Conservation (phyloP, 352 stramenopile genomes). For the Globisporangium nunn region DNA sequence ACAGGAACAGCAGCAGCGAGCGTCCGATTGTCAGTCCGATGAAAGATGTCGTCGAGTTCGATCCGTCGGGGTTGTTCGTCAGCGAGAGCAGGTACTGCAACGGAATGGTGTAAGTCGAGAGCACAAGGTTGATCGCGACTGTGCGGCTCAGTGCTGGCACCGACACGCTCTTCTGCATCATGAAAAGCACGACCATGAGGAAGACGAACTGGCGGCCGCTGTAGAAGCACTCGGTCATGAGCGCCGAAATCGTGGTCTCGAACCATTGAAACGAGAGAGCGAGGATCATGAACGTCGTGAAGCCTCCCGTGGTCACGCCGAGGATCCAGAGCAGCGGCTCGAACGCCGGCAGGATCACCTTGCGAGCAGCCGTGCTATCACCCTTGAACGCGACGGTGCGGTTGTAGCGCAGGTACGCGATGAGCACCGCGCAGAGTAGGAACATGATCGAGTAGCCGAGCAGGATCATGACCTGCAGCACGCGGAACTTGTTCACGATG, state of each 20-base stretch:
- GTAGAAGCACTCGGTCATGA: slow-evolving; percentile 41
- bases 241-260: slow-evolving; percentile 4
- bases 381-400: slow-evolving; percentile 40
- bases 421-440: slow-evolving; percentile 30
- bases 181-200: slow-evolving; percentile 62
- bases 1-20: slow-evolving; percentile 35
- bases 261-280: slow-evolving; percentile 18
- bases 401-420: slow-evolving; percentile 49
- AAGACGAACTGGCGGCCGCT: slow-evolving; percentile 37
- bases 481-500: background rate
- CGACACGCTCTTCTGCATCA: slow-evolving; percentile 42
- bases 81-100: slow-evolving; percentile 13
- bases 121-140: slow-evolving; percentile 1
- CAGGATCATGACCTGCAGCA: background rate
- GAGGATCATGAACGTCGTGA: slow-evolving; percentile 15
- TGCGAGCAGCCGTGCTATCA: slow-evolving; percentile 38
- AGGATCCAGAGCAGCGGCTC: slow-evolving; percentile 61
- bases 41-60: slow-evolving; percentile 12
- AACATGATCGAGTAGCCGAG: slow-evolving; percentile 40
- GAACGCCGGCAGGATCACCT: slow-evolving; percentile 65
- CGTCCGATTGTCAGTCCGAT: slow-evolving; percentile 33
- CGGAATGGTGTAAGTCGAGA: slow-evolving; percentile 53
- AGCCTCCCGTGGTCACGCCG: background rate
- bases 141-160: slow-evolving; percentile 28
- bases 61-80: background rate